Percentiles rank a stretch among this genome's conserved stretches.
phyloP scores from a whole-genome alignment of 345 rosid species.

The Raphanus raphanistrum region DNA sequence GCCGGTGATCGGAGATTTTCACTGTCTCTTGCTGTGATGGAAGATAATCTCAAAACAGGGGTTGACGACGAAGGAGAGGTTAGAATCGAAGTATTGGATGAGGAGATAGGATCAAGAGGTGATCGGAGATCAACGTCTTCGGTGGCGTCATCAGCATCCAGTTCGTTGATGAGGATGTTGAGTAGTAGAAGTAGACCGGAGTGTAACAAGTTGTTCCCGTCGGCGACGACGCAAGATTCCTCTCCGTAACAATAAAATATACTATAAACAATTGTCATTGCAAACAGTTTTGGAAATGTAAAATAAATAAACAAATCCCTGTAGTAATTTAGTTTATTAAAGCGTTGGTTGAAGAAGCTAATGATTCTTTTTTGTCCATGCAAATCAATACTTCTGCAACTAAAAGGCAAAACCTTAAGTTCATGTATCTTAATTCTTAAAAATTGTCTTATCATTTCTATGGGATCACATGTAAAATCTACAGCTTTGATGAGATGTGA shows the following conservation, averaged over 20 bases:
- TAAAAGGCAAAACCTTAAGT: slow-evolving; percentile 1
- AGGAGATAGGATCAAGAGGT: slow-evolving; percentile 23
- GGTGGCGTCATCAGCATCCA: slow-evolving; percentile 38
- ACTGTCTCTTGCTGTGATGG: slow-evolving; percentile 7
- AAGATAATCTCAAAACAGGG: slow-evolving; percentile 27
- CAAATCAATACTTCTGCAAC: not conserved
- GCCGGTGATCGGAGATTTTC: slow-evolving; percentile 20
- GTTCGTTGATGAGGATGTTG: slow-evolving; percentile 68
- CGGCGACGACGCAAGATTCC: slow-evolving; percentile 29
- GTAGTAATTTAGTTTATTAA: slow-evolving; percentile 23
- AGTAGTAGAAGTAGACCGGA: slow-evolving; percentile 63
- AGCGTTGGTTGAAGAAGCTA: slow-evolving; percentile 13
- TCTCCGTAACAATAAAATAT: slow-evolving; percentile 1
- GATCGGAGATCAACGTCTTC: slow-evolving; percentile 24
- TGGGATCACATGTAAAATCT: not conserved
- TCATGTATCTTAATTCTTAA: not conserved
- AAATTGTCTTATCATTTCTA: not conserved
- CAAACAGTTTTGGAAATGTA: slow-evolving; percentile 27
- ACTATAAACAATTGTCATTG: not conserved
- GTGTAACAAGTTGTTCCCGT: slow-evolving; percentile 47
- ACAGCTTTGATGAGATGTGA: not conserved
- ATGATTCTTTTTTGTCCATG: slow-evolving; percentile 7
- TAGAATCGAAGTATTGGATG: slow-evolving; percentile 38
- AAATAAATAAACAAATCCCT: slow-evolving; percentile 19
- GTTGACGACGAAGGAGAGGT: slow-evolving; percentile 23